phyloP scores from a whole-genome alignment of 768 basidiomycete genomes.

The Termitomyces sp. region DNA sequence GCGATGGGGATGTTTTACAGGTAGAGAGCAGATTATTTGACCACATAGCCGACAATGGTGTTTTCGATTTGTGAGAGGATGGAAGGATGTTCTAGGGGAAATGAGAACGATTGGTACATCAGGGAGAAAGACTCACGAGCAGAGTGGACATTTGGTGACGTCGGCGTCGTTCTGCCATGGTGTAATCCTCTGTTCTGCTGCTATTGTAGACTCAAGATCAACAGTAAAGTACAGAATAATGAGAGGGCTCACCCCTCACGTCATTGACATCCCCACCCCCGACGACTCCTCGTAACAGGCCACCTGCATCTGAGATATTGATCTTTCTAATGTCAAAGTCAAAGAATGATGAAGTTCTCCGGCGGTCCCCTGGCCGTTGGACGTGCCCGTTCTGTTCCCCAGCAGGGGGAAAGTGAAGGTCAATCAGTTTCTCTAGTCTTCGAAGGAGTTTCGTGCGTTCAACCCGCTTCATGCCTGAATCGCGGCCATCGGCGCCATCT shows the following conservation, averaged over 20 bases:
- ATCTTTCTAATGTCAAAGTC: slow-evolving; percentile 67
- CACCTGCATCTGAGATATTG: slow-evolving; percentile 50
- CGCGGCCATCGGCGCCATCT: slow-evolving; percentile 25
- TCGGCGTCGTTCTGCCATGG: slow-evolving; percentile 88
- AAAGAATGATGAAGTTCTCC: slow-evolving; percentile 63
- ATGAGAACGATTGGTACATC: background rate
- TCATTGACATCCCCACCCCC: slow-evolving; percentile 51
- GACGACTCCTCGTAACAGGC: slow-evolving; percentile 66
- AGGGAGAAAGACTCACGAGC: slow-evolving; percentile 49
- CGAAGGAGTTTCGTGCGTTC: slow-evolving; percentile 85
- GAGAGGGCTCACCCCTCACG: slow-evolving; percentile 53
- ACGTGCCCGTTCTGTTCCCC: background rate
- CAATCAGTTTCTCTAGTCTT: slow-evolving; percentile 83
- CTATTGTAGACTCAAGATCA: slow-evolving; percentile 27
- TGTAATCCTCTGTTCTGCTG: slow-evolving; percentile 87
- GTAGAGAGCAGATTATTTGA: slow-evolving; percentile 85
- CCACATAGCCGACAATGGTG: slow-evolving; percentile 97
- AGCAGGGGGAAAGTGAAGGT: slow-evolving; percentile 57
- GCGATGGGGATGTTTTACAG: slow-evolving; percentile 69
- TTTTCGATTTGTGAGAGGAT: slow-evolving; percentile 87
- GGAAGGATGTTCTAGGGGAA: slow-evolving; percentile 60
- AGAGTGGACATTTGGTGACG: slow-evolving; percentile 81
- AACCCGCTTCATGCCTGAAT: slow-evolving; percentile 43
- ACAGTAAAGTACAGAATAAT: background rate
- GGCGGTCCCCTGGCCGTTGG: background rate